These are phyloP conservation scores for Cladosporium velox DNA, from an alignment of 2,329 filamentous ascomycete genomes.

Conservation along the genomic window DNA sequence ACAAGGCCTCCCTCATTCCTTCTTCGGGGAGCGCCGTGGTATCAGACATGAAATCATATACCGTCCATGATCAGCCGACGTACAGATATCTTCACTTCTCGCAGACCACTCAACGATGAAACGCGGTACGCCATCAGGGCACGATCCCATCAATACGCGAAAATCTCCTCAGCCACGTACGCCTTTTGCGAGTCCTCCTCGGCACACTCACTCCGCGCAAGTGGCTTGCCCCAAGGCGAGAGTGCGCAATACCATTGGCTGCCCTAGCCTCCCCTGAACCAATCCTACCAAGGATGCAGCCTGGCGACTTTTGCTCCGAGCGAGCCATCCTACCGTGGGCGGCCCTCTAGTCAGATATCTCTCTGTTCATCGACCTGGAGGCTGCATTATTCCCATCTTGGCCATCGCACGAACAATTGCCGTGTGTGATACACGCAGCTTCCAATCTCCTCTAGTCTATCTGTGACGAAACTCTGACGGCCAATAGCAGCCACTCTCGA, in stretches of 20 bases:
- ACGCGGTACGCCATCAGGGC: conserved; percentile 10
- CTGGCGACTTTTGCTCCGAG: not conserved
- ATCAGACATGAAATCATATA: not conserved
- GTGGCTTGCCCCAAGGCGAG: not conserved
- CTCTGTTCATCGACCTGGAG: not conserved
- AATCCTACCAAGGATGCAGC: conserved; percentile 13
- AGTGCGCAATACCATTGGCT: conserved; percentile 1
- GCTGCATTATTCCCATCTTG: not conserved
- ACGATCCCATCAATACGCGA: not conserved
- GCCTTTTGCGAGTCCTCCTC: not conserved
- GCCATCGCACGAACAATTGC: not conserved
- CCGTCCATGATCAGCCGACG: not conserved
- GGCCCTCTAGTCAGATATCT: not conserved
- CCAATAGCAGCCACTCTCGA: not conserved
- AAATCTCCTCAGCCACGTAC: conserved; percentile 6
- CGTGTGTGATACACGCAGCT: not conserved
- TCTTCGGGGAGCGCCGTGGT: not conserved
- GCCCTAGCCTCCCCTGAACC: not conserved
- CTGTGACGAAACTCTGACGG: not conserved
- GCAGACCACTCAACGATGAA: not conserved
- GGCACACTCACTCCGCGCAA: conserved; percentile 3
- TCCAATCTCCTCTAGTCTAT: not conserved
- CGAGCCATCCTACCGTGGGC: not conserved
- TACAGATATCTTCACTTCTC: not conserved
- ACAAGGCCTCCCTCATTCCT: not conserved